Base-by-base conservation (phyloP, 768 basidiomycete genomes). In the Mycena maculata region DNA sequence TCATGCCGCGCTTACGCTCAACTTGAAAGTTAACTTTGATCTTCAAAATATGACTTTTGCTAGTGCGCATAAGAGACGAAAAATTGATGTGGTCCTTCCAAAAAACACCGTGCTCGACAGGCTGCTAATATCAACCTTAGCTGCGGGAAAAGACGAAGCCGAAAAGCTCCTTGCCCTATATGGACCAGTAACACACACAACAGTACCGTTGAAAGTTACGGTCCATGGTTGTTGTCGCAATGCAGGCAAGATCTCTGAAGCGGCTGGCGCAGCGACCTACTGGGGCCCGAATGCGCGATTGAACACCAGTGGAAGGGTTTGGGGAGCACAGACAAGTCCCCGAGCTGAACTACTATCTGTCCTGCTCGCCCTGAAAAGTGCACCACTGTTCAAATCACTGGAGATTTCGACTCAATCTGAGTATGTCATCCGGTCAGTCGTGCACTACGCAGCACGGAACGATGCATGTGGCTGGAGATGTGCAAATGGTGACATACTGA, bases 191-290 rank as follows among this genome's bases (percentile, higher is more conserved):
- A n/a, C n/a, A n/a, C n/a, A n/a, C n/a, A n/a, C n/a, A n/a, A n/a
- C n/a, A n/a, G n/a, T n/a, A 18, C 31, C 57, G 1, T 5, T 66
- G 0, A 60, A 54, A 23, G 30, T 60, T 5, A 60, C 64, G 4
- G 38, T 66, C 9, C 65, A 66, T 27, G 65, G 65, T 2, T 18
- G 4, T 3, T 61, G 59, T 22, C 27, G 28, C 4, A 55, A 67
- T 20, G 44, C 59, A 6, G 38, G 38, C 0, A 56, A 36, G 47
- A 50, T 33, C 15, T 28, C 45, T 16, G 63, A 55, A 1, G 28
- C 47, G 0, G 55, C 63, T 0, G 55, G 27, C 2, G 33, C 55
- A 0, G 45, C 63, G 0, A 23, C 28, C 1, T 63, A 55, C 44
- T 39, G 16, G 27, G 60, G 60, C 2, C 48, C 28, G 0, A 42